Percentiles rank a stretch among this genome's conserved stretches.
phyloP scores from a whole-genome alignment of 2,329 filamentous ascomycete genomes.

The Chaetothyriales sp. region DNA sequence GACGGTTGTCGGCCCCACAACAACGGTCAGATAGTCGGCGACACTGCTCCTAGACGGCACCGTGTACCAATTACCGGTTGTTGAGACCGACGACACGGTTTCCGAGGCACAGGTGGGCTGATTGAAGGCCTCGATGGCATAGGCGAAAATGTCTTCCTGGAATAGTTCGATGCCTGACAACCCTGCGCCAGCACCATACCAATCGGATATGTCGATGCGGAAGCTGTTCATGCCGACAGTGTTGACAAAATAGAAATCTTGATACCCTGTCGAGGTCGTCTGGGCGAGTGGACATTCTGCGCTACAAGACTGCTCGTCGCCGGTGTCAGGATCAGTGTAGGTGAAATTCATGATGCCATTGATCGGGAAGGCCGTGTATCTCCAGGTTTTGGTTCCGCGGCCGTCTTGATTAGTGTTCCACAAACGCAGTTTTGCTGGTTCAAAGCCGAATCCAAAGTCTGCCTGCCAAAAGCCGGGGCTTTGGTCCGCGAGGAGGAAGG shows the following conservation, averaged over 20 bases:
- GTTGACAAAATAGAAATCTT: constrained; percentile 89
- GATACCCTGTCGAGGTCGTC: constrained; percentile 49
- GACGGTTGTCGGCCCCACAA: constrained; percentile 42
- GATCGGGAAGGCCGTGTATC: constrained; percentile 70
- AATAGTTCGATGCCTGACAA: constrained; percentile 76
- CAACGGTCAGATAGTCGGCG: constrained; percentile 61
- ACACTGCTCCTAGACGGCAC: constrained; percentile 53
- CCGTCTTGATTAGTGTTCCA: constrained; percentile 77
- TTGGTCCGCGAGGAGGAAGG: constrained; percentile 67
- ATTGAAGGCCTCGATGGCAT: constrained; percentile 76
- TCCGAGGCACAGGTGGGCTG: constrained; percentile 62
- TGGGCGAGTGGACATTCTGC: constrained; percentile 70
- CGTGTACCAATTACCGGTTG: constrained; percentile 56
- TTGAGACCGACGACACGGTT: constrained; percentile 47
- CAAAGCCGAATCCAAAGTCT: constrained; percentile 66
- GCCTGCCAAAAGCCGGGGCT: constrained; percentile 71
- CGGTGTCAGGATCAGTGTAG: constrained; percentile 61
- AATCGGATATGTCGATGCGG: constrained; percentile 69
- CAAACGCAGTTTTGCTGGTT: constrained; percentile 71
- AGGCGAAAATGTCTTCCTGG: constrained; percentile 65
- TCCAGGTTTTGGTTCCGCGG: constrained; percentile 74
- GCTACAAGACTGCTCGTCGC: constrained; percentile 57
- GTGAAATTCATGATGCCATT: constrained; percentile 94
- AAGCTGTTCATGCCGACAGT: constrained; percentile 75
- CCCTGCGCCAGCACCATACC: constrained; percentile 74